A percentile compares a stretch with the other conserved stretches of the same genome.
These are phyloP conservation scores for Podospora bellae-mahoneyi DNA, from an alignment of 495 filamentous ascomycete genomes.

Conservation along the genomic window DNA sequence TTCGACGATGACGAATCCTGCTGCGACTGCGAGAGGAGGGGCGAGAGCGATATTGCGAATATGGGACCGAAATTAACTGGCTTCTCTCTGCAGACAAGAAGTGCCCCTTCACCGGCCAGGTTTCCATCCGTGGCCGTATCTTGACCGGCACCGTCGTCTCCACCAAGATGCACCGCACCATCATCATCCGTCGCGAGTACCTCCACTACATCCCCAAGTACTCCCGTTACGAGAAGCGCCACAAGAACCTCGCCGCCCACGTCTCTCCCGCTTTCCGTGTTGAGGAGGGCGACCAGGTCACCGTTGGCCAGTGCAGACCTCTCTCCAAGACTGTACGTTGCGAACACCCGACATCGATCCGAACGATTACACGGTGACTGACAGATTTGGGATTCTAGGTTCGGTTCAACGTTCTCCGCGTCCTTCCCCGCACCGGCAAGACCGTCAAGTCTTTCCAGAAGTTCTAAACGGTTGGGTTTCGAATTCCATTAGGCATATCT, in stretches of 20 bases:
- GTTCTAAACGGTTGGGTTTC: conserved; percentile 64
- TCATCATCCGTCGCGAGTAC: conserved; percentile 99
- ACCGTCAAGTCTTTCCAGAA: conserved; percentile 95
- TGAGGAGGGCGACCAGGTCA: conserved; percentile 97
- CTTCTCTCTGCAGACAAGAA: conserved; percentile 80
- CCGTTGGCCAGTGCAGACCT: conserved; percentile 97
- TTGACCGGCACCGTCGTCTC: conserved; percentile 97
- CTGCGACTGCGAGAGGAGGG: background rate
- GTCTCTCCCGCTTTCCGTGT: conserved; percentile 99
- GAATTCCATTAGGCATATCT: conserved; percentile 47
- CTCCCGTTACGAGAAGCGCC: conserved; percentile 98
- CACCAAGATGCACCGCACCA: conserved; percentile 99
- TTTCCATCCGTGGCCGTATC: conserved; percentile 99
- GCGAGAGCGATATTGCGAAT: conserved; percentile 1
- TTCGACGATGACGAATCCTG: background rate
- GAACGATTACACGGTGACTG: conserved; percentile 9
- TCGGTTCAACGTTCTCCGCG: conserved; percentile 98
- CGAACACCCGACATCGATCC: background rate
- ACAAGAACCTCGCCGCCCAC: conserved; percentile 99
- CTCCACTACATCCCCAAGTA: conserved; percentile 99
- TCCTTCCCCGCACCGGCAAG: conserved; percentile 94
- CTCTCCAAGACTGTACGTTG: conserved; percentile 94
- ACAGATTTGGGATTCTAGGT: conserved; percentile 54
- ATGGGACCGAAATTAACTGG: conserved; percentile 21
- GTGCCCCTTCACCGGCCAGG: conserved; percentile 97